phyloP scores from a whole-genome alignment of 345 rosid species.

The Ceriops zippeliana region DNA sequence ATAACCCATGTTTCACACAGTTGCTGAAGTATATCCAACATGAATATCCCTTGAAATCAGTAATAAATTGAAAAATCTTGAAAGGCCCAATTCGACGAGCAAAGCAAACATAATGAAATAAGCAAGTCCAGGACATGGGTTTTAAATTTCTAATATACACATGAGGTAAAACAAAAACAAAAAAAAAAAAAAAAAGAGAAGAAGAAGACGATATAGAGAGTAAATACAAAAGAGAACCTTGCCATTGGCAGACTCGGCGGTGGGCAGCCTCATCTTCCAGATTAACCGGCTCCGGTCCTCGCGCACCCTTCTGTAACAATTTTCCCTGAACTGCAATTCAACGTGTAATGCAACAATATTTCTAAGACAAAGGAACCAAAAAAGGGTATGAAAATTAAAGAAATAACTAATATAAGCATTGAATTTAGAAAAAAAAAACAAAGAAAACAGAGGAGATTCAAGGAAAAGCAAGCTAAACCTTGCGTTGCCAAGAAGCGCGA shows the following conservation, averaged over 20 bases:
- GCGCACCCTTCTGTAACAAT: conserved; percentile 66
- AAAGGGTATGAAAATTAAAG: neutral
- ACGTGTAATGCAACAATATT: neutral
- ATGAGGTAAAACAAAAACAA: neutral
- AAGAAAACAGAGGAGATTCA: neutral
- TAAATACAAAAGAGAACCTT: conserved; percentile 36
- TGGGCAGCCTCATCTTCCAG: conserved; percentile 72
- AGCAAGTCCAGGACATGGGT: neutral
- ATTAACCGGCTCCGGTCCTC: conserved; percentile 67
- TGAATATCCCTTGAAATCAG: neutral
- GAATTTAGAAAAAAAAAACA: neutral
- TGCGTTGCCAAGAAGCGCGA: conserved; percentile 50
- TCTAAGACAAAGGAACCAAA: no score
- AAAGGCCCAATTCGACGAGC: neutral
- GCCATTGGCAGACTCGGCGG: conserved; percentile 35
- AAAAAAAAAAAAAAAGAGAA: neutral
- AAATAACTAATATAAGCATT: no score
- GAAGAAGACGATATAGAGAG: neutral
- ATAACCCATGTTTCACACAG: neutral
- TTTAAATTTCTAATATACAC: neutral
- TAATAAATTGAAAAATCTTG: neutral
- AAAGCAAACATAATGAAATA: neutral
- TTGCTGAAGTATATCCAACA: neutral
- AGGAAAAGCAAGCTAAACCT: conserved; percentile 34
- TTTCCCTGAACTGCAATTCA: conserved; percentile 58